These are phyloP conservation scores for Turritis glabra DNA, from an alignment of 345 rosid genomes.

Conservation along the genomic window DNA sequence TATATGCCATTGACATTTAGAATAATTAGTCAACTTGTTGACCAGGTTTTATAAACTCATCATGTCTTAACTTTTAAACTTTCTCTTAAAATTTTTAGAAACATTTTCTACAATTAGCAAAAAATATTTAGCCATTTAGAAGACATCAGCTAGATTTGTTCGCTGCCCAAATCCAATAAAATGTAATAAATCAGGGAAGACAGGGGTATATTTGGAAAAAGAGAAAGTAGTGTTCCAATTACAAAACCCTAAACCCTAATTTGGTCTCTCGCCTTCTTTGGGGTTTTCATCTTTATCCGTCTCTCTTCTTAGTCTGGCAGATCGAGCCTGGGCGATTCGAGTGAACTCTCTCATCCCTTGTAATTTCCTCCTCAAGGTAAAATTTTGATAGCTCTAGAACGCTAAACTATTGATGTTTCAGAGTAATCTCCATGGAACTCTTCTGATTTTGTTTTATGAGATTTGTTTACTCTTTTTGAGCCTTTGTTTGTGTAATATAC, in stretches of 20 bases:
- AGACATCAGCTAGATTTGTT: not conserved
- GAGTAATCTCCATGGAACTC: slow-evolving; percentile 3
- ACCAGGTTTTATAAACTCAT: slow-evolving; percentile 10
- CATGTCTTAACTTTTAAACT: slow-evolving; percentile 1
- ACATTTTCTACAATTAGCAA: not conserved
- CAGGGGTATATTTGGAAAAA: slow-evolving; percentile 30
- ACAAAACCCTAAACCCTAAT: slow-evolving; percentile 38
- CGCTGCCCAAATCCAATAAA: slow-evolving; percentile 15
- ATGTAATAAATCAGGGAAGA: not conserved
- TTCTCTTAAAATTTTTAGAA: not conserved
- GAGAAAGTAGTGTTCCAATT: not conserved
- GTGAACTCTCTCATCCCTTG: not conserved
- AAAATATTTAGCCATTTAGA: not conserved
- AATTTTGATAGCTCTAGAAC: not conserved
- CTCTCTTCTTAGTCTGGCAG: not conserved
- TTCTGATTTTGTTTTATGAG: not conserved
- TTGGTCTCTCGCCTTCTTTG: not conserved
- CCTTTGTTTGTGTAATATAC: not conserved
- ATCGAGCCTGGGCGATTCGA: slow-evolving; percentile 16
- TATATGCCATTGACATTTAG: slow-evolving; percentile 37
- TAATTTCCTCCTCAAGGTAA: slow-evolving; percentile 5
- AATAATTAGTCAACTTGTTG: slow-evolving; percentile 33
- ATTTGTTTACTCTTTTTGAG: not conserved
- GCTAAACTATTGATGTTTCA: not conserved
- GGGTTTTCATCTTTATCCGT: not conserved